These are phyloP conservation scores for Mucor plumbeus DNA, from an alignment of 371 early-diverging fungal genomes.

Conservation along the genomic window DNA sequence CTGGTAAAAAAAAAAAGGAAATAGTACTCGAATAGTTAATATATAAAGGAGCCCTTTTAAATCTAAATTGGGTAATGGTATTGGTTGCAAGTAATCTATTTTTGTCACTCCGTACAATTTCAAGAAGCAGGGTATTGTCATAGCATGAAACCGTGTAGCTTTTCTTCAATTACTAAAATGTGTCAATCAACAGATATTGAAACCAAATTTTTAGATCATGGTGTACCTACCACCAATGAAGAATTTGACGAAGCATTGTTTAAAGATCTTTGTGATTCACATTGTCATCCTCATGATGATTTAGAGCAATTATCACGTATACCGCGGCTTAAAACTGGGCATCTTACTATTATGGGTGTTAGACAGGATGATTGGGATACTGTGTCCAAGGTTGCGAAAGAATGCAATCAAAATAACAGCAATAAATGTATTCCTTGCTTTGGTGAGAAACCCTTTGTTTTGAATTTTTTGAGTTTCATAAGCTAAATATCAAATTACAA, in stretches of 20 bases:
- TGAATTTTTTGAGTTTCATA: no score
- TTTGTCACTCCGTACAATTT: neutral
- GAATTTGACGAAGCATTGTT: slow-evolving; percentile 26
- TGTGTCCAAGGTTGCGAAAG: slow-evolving; percentile 36
- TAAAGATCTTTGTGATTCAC: slow-evolving; percentile 47
- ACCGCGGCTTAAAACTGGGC: slow-evolving; percentile 41
- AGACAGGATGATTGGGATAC: slow-evolving; percentile 54
- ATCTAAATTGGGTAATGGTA: slow-evolving; percentile 5
- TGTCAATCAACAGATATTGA: neutral
- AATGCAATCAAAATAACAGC: slow-evolving; percentile 11
- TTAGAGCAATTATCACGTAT: slow-evolving; percentile 30
- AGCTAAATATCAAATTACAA: neutral
- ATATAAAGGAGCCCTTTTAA: slow-evolving; percentile 5
- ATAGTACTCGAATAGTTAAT: no score
- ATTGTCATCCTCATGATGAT: slow-evolving; percentile 59
- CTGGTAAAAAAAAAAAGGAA: neutral
- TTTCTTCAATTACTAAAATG: neutral
- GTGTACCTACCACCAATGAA: slow-evolving; percentile 21
- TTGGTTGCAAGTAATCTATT: slow-evolving; percentile 3
- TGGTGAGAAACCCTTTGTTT: slow-evolving; percentile 25
- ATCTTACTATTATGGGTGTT: slow-evolving; percentile 56
- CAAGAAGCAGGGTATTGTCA: neutral
- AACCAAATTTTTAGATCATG: slow-evolving; percentile 18
- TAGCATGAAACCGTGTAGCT: neutral
- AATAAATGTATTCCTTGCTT: slow-evolving; percentile 48